These are phyloP conservation scores for Trametes elegans DNA, from an alignment of 768 basidiomycete genomes.

Conservation along the genomic window DNA sequence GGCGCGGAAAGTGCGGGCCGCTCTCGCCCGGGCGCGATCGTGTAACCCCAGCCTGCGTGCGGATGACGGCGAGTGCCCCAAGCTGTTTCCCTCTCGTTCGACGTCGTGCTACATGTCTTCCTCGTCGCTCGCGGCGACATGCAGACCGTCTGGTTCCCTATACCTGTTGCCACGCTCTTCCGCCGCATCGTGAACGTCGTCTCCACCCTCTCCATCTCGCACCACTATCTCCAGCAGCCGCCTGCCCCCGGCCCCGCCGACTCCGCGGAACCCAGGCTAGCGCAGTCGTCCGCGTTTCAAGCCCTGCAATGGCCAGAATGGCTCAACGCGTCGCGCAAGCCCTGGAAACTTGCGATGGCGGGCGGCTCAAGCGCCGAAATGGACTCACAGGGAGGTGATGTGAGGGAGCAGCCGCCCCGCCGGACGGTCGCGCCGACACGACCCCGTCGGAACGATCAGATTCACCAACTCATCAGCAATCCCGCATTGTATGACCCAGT, in stretches of 20 bases:
- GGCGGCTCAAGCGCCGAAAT: not conserved
- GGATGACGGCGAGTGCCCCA: not conserved
- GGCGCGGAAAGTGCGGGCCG: not conserved
- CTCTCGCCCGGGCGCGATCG: not conserved
- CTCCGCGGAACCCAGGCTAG: not conserved
- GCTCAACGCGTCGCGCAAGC: not conserved
- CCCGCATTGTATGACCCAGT: conserved; percentile 78
- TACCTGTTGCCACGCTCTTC: conserved; percentile 57
- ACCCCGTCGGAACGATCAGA: conserved; percentile 34
- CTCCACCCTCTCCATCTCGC: conserved; percentile 67
- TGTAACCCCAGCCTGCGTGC: not conserved
- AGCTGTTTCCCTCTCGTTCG: conserved; percentile 1
- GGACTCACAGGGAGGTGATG: not conserved
- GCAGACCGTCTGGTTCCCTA: conserved; percentile 50
- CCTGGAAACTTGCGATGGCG: not conserved
- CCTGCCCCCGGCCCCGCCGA: no score
- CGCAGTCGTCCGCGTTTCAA: conserved; percentile 7
- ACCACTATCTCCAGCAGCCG: conserved; percentile 50
- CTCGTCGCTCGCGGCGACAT: conserved; percentile 29
- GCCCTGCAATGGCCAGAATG: conserved; percentile 18
- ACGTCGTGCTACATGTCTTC: conserved; percentile 20
- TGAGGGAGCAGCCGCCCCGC: not conserved
- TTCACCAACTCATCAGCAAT: conserved; percentile 71
- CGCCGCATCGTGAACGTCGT: conserved; percentile 67
- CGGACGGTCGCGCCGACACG: conserved; percentile 26